Percentiles rank a stretch among this genome's conserved stretches.
Conservation (phyloP, 306 rosid species). For the Malus asiatica region DNA sequence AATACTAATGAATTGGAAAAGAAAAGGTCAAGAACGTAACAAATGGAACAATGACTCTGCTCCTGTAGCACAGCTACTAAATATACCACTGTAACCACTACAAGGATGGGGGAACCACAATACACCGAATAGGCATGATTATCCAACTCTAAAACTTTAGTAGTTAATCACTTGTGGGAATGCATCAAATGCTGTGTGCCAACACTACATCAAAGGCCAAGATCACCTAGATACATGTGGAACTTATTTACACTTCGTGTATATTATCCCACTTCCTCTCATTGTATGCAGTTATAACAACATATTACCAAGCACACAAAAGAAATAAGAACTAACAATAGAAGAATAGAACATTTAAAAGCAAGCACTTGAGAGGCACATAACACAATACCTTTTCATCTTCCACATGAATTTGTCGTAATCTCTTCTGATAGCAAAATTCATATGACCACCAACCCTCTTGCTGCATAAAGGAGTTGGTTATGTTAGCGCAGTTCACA, state of each 20-base stretch:
- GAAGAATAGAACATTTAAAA: neutral
- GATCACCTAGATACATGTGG: neutral
- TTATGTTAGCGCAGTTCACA: neutral
- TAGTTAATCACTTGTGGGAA: neutral
- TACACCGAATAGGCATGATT: neutral
- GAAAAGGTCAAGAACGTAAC: neutral
- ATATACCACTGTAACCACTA: neutral
- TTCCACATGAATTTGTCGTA: conserved; percentile 83
- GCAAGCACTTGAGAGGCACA: conserved; percentile 4
- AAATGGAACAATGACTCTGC: neutral
- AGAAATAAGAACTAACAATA: neutral
- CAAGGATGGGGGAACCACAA: neutral
- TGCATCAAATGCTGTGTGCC: neutral
- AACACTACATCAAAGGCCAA: neutral
- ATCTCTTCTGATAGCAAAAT: conserved; percentile 72
- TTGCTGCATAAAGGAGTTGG: conserved; percentile 53
- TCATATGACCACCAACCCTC: conserved; percentile 99
- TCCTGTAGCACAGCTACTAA: neutral
- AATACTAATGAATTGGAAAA: neutral
- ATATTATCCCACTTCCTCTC: neutral
- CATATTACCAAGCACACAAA: neutral
- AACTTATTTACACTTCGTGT: neutral
- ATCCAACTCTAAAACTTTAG: neutral
- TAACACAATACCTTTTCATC: conserved; percentile 58
- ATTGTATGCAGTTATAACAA: neutral